Conservation (phyloP, 495 filamentous ascomycete genomes). For the Talaromyces liani region DNA sequence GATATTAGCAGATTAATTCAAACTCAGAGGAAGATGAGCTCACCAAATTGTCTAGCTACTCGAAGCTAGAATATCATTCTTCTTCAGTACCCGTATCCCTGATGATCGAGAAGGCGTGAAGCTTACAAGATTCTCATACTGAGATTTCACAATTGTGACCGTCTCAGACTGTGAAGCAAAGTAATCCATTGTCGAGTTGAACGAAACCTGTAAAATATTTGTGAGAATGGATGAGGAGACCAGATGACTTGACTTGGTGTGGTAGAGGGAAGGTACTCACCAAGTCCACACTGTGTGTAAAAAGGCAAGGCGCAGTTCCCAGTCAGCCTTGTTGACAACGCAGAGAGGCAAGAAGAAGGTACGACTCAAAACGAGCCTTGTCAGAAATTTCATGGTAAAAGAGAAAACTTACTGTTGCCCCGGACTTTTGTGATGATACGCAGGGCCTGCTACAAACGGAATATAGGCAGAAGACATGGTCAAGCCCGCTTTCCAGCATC, state of each 20-base stretch:
- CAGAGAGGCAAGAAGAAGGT: not conserved
- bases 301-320: not conserved
- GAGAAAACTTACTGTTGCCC: not conserved
- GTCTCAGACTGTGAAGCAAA: conserved; percentile 21
- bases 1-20: conserved; percentile 4
- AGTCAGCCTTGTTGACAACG: not conserved
- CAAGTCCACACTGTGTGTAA: not conserved
- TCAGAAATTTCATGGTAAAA: not conserved
- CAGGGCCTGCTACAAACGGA: not conserved
- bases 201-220: not conserved
- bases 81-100: not conserved
- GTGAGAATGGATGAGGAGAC: not conserved
- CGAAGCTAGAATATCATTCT: conserved; percentile 30
- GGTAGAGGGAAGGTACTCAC: not conserved
- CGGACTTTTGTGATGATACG: not conserved
- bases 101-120: not conserved
- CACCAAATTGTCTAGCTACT: conserved; percentile 34
- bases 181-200: not conserved
- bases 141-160: conserved; percentile 45
- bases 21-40: conserved; percentile 10
- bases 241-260: not conserved
- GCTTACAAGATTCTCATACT: conserved; percentile 50
- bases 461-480: not conserved
- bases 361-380: not conserved
- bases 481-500: not conserved